Base-by-base conservation (phyloP, 2,329 filamentous ascomycete genomes). In the Fusarium humuli region DNA sequence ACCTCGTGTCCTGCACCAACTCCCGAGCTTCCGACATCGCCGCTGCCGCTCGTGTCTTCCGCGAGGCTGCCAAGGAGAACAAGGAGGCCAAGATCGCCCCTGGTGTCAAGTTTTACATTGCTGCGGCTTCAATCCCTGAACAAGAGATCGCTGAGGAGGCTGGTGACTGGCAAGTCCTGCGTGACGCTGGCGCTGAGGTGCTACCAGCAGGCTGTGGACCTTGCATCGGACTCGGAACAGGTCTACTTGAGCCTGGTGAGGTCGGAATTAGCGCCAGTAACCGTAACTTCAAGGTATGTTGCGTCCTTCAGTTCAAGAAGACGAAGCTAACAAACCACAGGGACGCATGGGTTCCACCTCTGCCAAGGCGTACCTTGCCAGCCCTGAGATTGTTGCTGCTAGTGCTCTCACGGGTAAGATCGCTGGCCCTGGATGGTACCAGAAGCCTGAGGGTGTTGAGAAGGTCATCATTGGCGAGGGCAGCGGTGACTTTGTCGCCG, bases 1-100 rank as follows among this genome's bases (percentile, higher is more conserved):
- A 97, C 30, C 84, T 98, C 0, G 91, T 98, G 0, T 94, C 91
- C 0, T 98, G 95, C 83, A 98, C 95, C 8, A 98, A 98, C 81
- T 91, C 89, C 0, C 86, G 95, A 52, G 87, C 90, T 12, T 94
- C 92, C 0, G 95, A 98, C 78, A 84, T 98, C 16, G 90, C 89
- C 0, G 90, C 92, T 0, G 95, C 95, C 12, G 93, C 93, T 16
- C 59, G 57, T 10, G 94, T 98, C 4, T 97, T 98, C 85, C 89
- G 88, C 59, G 91, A 95, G 41, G 93, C 92, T 2, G 88, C 91
- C 0, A 87, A 88, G 58, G 84, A 83, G 25, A 92, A 90, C 16
- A 83, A 86, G 58, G 81, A 88, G 8, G 86, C 93, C 22, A 93
- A 91, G 81, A 86, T 97, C 61, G 90, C 92, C 0, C 83, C 88